Percentiles rank a stretch among this genome's conserved stretches.
These are phyloP conservation scores for Suillus plorans DNA, from an alignment of 768 basidiomycete species.

Conservation along the genomic window DNA sequence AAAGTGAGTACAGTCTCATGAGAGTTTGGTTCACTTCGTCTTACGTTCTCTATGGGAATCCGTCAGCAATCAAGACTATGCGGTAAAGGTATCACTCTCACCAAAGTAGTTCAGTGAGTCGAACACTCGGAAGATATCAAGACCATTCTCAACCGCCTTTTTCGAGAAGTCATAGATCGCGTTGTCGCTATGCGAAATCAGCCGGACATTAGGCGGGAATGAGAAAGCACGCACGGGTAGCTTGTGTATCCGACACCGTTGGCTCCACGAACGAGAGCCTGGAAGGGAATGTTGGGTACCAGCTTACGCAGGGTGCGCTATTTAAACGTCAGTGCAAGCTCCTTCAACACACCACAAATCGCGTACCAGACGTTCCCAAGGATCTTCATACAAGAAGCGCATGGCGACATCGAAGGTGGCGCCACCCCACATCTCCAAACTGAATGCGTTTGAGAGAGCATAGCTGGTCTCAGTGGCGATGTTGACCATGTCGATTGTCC, in stretches of 20 bases:
- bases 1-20: slow-evolving; percentile 15
- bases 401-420: slow-evolving; percentile 99
- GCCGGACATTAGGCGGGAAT: background rate
- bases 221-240: slow-evolving; percentile 70
- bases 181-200: slow-evolving; percentile 66
- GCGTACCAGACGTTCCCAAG: slow-evolving; percentile 94
- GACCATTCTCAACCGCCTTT: slow-evolving; percentile 98
- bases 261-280: slow-evolving; percentile 97
- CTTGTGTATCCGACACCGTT: slow-evolving; percentile 99
- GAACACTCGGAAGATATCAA: slow-evolving; percentile 99
- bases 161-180: slow-evolving; percentile 99
- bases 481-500: slow-evolving; percentile 96
- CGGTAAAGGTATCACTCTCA: slow-evolving; percentile 38
- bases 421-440: slow-evolving; percentile 98
- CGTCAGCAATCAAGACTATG: slow-evolving; percentile 1
- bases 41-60: slow-evolving; percentile 62
- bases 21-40: slow-evolving; percentile 17
- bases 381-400: slow-evolving; percentile 99
- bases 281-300: slow-evolving; percentile 98
- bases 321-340: slow-evolving; percentile 15
- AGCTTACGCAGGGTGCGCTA: slow-evolving; percentile 90
- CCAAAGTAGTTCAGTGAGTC: slow-evolving; percentile 99
- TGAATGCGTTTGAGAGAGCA: slow-evolving; percentile 93
- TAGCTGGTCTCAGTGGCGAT: slow-evolving; percentile 98
- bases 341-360: background rate